Percentiles rank a stretch among this genome's conserved stretches.
Evolutionary conservation across 2,329 filamentous ascomycete genomes (phyloP).

Genomic region (Biscogniauxia mediterranea): DNA sequence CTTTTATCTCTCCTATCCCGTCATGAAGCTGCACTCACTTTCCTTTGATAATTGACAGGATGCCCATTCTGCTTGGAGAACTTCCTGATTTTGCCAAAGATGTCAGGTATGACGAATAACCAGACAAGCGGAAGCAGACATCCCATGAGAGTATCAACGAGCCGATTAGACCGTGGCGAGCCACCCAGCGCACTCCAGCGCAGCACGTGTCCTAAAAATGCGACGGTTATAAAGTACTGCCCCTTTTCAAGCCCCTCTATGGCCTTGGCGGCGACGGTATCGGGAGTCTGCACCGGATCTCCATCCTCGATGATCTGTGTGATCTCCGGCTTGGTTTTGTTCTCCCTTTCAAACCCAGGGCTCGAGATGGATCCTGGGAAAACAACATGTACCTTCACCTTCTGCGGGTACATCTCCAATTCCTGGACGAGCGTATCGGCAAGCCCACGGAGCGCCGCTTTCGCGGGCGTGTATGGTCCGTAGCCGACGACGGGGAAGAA

Average conservation of each 20-base stretch:
- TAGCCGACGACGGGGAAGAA: conserved; percentile 82
- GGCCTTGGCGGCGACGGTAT: conserved; percentile 69
- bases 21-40: conserved; percentile 14
- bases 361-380: conserved; percentile 81
- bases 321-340: conserved; percentile 74
- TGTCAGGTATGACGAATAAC: conserved; percentile 55
- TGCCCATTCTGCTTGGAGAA: conserved; percentile 59
- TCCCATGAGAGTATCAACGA: conserved; percentile 57
- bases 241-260: conserved; percentile 77
- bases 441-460: conserved; percentile 79
- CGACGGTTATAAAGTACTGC: conserved; percentile 75
- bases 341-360: conserved; percentile 73
- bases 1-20: neutral
- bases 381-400: conserved; percentile 77
- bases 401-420: conserved; percentile 79
- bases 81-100: conserved; percentile 56
- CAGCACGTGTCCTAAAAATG: conserved; percentile 70
- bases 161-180: conserved; percentile 55
- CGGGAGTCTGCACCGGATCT: conserved; percentile 77
- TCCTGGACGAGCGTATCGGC: conserved; percentile 84
- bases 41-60: conserved; percentile 47
- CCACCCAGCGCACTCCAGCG: conserved; percentile 59
- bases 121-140: conserved; percentile 55
- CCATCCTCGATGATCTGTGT: conserved; percentile 76
- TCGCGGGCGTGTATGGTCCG: conserved; percentile 76